These are phyloP conservation scores for Yamadazyma sp. DNA, from an alignment of 1,139 yeast genomes.

Conservation along the genomic window DNA sequence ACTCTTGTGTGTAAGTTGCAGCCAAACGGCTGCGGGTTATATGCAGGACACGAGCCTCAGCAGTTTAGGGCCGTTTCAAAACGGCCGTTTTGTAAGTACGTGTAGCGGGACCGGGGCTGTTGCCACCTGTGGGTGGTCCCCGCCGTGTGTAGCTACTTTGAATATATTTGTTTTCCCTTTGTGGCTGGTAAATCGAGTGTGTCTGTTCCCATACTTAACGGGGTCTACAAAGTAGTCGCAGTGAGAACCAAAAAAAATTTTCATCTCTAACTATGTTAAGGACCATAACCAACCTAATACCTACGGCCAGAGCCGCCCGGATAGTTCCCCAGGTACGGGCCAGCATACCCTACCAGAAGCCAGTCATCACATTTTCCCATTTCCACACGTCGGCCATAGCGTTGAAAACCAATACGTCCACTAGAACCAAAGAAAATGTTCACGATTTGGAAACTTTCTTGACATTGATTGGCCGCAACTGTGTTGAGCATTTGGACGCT, in stretches of 20 bases:
- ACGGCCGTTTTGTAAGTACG: too few species aligned
- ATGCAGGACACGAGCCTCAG: neutral
- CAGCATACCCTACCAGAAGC: neutral
- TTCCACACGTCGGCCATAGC: constrained; percentile 17
- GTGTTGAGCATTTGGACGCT: constrained; percentile 63
- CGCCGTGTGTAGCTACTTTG: neutral
- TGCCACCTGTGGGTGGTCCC: neutral
- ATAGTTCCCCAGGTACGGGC: neutral
- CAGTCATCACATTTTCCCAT: neutral
- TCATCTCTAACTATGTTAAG: constrained; percentile 8
- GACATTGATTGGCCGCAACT: constrained; percentile 71
- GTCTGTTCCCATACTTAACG: neutral
- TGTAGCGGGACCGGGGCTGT: too few species aligned
- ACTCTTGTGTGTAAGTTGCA: constrained; percentile 23
- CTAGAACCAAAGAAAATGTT: constrained; percentile 51
- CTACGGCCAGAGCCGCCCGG: neutral
- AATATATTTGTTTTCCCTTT: neutral
- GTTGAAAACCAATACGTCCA: constrained; percentile 36
- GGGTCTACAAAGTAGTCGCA: neutral
- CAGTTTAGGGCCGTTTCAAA: neutral
- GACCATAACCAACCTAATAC: constrained; percentile 8
- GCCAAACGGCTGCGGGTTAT: neutral
- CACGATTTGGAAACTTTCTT: constrained; percentile 78
- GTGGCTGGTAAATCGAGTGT: too few species aligned
- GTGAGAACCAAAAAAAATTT: constrained; percentile 2